Conservation (phyloP, 129 eudicot species). For the Artemisia argyi region DNA sequence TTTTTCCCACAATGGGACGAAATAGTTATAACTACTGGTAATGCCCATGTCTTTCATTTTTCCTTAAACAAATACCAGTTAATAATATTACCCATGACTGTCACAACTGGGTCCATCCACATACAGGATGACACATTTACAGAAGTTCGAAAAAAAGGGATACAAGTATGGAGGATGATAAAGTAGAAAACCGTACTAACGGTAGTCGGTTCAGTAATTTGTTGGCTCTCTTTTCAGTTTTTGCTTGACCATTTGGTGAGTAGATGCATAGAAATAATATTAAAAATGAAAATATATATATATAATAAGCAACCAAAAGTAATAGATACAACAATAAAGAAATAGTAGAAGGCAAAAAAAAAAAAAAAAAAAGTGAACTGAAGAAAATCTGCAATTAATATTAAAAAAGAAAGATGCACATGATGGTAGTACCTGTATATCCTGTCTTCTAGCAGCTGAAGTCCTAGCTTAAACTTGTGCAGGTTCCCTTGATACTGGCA, state of each 20-base stretch:
- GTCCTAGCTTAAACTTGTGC: conserved; percentile 69
- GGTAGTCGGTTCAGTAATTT: too few species aligned
- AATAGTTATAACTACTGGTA: too few species aligned
- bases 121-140: too few species aligned
- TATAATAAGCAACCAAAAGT: neutral
- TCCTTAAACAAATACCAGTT: too few species aligned
- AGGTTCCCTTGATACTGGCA: conserved; percentile 83
- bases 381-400: neutral
- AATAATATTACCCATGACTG: too few species aligned
- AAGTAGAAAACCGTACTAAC: too few species aligned
- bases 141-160: too few species aligned
- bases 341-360: neutral
- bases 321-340: neutral
- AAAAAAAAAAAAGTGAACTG: neutral
- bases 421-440: conserved; percentile 60
- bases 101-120: too few species aligned
- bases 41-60: too few species aligned
- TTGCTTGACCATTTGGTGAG: neutral
- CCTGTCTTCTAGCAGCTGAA: conserved; percentile 97
- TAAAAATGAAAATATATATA: neutral
- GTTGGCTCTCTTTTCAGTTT: neutral
- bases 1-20: too few species aligned
- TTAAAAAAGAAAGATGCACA: neutral
- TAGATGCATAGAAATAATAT: neutral
- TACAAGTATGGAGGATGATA: too few species aligned